Evolutionary conservation across 495 filamentous ascomycete genomes (phyloP), one percentile per base, ranked within the genome.

Genomic region (Emericellopsis terricola): DNA sequence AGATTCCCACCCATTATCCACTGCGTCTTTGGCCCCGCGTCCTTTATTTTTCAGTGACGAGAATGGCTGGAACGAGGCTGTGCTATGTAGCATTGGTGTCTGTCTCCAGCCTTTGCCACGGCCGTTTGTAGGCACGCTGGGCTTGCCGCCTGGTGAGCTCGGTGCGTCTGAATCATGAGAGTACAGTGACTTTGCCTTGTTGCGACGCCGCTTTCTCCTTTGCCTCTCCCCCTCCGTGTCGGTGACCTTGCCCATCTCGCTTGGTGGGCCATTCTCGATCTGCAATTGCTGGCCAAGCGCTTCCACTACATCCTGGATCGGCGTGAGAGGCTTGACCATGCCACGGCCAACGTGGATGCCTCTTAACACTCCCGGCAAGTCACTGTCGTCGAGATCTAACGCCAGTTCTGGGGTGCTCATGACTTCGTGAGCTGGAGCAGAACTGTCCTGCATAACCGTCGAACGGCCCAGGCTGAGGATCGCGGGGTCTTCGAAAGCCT

Each of bases 1-100:
- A 0, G 87, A 94, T 26, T 83, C 85, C 89, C 89, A 97, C 9
- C 84, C 89, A 56, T 79, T 92, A 14, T 80, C 68, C 40, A 77
- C 64, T 15, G 69, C 68, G 14, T 52, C 53, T 24, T 61, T 59
- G 9, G 9, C 11, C 17, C 65, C 62, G 33, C 59, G 51, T 19
- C 60, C 57, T 20, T 62, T 65, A 38, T 62, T 60, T 64, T 68
- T 67, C 48, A 76, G 49, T 43, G 64, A 55, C 51, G 64, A 56
- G 53, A 61, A 66, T 16, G 53, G 66, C 46, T 64, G 74, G 54
- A 62, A 68, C 1, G 61, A 68, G 16, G 56, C 69, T 8, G 54
- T 60, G 19, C 56, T 71, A 52, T 68, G 77, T 26, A 87, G 62
- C 16, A 89, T 71, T 1, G 83, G 81, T 14, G 82, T 89, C 46